Conservation (phyloP, 73 alveolate species). For the Uronychia setigera region DNA sequence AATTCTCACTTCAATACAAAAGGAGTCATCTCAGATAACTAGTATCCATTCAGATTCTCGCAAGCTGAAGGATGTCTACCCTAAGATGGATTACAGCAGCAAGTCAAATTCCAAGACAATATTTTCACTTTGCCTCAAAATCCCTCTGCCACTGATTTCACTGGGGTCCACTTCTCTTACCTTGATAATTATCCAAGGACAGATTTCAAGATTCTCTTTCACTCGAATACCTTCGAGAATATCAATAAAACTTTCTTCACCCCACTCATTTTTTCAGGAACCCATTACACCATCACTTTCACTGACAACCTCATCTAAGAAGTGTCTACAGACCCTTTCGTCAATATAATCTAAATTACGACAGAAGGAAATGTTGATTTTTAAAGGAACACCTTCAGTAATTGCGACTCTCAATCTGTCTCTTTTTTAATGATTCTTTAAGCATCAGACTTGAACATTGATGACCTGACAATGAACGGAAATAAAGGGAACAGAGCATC, state of each 20-base stretch:
- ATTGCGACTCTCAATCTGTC: too few species aligned
- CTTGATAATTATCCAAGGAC: constrained; percentile 14
- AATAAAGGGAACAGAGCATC: too few species aligned
- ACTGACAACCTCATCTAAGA: background rate
- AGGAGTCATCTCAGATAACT: constrained; percentile 16
- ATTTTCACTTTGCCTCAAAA: background rate
- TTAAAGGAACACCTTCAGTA: background rate
- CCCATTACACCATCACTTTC: background rate
- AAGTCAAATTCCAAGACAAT: background rate
- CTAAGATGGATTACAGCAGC: constrained; percentile 3
- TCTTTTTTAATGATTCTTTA: too few species aligned
- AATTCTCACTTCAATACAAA: constrained; percentile 11
- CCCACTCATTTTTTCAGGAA: constrained; percentile 4
- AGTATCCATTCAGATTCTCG: constrained; percentile 4
- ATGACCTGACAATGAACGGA: too few species aligned
- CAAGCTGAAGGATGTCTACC: constrained; percentile 25
- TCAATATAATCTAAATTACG: background rate
- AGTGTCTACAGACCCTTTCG: background rate
- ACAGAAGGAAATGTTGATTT: background rate
- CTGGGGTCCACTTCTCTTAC: constrained; percentile 10
- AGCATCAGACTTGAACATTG: too few species aligned
- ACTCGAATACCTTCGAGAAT: constrained; percentile 1
- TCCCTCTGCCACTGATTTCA: constrained; percentile 6
- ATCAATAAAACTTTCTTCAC: constrained; percentile 20
- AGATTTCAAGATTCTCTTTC: constrained; percentile 10